Evolutionary conservation across 768 basidiomycete genomes (phyloP).

Genomic region (Kwoniella dendrophila): DNA sequence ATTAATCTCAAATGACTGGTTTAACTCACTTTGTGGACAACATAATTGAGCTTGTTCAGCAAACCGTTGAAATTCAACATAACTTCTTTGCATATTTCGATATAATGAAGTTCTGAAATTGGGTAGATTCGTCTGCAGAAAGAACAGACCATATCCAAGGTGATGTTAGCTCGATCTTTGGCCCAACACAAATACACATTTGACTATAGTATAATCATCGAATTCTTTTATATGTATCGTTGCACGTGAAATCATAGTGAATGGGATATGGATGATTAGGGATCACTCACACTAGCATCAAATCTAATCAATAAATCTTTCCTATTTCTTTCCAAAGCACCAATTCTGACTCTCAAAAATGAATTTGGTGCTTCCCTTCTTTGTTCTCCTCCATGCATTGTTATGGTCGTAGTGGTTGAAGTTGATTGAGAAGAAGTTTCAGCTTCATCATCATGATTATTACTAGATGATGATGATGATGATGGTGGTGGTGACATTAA

Average conservation of each 20-base stretch:
- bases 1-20: not conserved
- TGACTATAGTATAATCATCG: too few species aligned
- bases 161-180: too few species aligned
- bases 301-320: constrained; percentile 91
- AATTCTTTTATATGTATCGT: too few species aligned
- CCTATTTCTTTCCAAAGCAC: constrained; percentile 89
- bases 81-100: constrained; percentile 91
- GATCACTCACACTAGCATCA: constrained; percentile 79
- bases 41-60: constrained; percentile 84
- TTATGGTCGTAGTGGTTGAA: not conserved
- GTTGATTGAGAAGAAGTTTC: not conserved
- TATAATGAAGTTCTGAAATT: constrained; percentile 67
- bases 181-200: too few species aligned
- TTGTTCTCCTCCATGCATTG: not conserved
- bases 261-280: not conserved
- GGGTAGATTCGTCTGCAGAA: constrained; percentile 79
- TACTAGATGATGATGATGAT: not conserved
- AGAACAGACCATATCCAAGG: not conserved
- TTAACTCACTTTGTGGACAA: constrained; percentile 74
- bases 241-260: not conserved
- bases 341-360: constrained; percentile 87
- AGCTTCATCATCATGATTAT: not conserved
- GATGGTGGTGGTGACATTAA: constrained; percentile 28
- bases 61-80: constrained; percentile 90
- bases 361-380: constrained; percentile 19